Percentiles rank a stretch among this genome's conserved stretches.
Evolutionary conservation across 768 basidiomycete genomes (phyloP).

Genomic region (Sarcomyxa edulis): DNA sequence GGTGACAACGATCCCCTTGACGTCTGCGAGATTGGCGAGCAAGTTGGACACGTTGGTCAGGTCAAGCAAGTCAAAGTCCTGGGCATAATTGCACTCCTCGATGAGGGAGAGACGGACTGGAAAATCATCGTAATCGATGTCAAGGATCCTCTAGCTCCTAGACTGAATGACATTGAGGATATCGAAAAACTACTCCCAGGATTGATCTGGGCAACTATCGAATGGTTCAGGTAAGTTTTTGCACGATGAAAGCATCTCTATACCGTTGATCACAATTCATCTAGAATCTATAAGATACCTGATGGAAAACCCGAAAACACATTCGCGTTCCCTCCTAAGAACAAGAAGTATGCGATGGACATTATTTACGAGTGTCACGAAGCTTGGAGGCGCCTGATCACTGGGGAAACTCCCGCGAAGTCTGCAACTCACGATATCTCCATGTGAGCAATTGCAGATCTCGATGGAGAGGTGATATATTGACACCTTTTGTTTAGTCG

Average conservation of each 20-base stretch:
- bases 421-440: slow-evolving; percentile 70
- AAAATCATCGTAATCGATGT: slow-evolving; percentile 99
- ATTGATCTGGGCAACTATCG: slow-evolving; percentile 93
- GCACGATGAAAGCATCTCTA: slow-evolving; percentile 15
- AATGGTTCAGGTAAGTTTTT: slow-evolving; percentile 92
- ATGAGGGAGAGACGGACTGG: slow-evolving; percentile 99
- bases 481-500: slow-evolving; percentile 38
- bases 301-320: slow-evolving; percentile 93
- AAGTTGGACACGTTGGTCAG: slow-evolving; percentile 94
- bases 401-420: slow-evolving; percentile 73
- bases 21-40: slow-evolving; percentile 99
- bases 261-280: slow-evolving; percentile 6
- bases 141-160: slow-evolving; percentile 89
- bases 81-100: slow-evolving; percentile 98
- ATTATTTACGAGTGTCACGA: slow-evolving; percentile 99
- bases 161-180: slow-evolving; percentile 98
- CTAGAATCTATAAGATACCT: slow-evolving; percentile 92
- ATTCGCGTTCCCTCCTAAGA: slow-evolving; percentile 99
- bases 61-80: slow-evolving; percentile 99
- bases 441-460: slow-evolving; percentile 75
- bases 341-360: slow-evolving; percentile 98
- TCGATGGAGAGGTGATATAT: too few species aligned
- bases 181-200: slow-evolving; percentile 98
- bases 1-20: slow-evolving; percentile 99
- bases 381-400: slow-evolving; percentile 92